Conservation (phyloP, 2,329 filamentous ascomycete genomes). For the Dendrostoma leiphaemia region DNA sequence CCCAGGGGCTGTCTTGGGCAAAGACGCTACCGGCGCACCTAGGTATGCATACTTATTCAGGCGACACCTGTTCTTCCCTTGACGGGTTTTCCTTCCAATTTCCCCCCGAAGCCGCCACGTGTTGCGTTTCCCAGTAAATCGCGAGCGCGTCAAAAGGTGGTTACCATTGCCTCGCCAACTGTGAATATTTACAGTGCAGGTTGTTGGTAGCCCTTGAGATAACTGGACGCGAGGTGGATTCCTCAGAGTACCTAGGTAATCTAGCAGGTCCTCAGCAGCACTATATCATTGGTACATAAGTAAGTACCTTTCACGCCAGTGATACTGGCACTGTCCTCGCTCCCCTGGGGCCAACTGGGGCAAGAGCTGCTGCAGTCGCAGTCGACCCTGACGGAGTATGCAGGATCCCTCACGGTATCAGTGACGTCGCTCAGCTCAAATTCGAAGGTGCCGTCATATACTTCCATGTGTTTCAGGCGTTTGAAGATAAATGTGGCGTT, state of each 20-base stretch:
- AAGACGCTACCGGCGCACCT: no score
- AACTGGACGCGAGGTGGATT: not conserved
- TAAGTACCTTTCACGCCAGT: not conserved
- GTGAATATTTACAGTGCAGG: not conserved
- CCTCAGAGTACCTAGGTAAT: not conserved
- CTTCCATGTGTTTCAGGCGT: not conserved
- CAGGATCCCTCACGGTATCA: not conserved
- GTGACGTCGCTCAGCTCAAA: not conserved
- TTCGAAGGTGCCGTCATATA: constrained; percentile 1
- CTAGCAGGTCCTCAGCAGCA: not conserved
- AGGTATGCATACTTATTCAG: no score
- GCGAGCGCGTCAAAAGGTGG: no score
- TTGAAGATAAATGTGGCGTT: not conserved
- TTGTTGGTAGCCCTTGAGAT: no score
- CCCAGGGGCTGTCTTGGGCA: no score
- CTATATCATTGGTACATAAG: not conserved
- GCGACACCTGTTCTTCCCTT: no score
- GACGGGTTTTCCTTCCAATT: no score
- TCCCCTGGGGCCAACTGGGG: not conserved
- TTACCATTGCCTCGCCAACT: no score
- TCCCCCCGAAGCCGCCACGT: no score
- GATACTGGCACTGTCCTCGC: not conserved
- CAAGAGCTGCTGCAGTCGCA: not conserved
- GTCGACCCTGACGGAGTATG: not conserved
- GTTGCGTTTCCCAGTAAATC: no score